Base-by-base conservation (phyloP, 495 filamentous ascomycete species). In the Trichoderma erinaceum region DNA sequence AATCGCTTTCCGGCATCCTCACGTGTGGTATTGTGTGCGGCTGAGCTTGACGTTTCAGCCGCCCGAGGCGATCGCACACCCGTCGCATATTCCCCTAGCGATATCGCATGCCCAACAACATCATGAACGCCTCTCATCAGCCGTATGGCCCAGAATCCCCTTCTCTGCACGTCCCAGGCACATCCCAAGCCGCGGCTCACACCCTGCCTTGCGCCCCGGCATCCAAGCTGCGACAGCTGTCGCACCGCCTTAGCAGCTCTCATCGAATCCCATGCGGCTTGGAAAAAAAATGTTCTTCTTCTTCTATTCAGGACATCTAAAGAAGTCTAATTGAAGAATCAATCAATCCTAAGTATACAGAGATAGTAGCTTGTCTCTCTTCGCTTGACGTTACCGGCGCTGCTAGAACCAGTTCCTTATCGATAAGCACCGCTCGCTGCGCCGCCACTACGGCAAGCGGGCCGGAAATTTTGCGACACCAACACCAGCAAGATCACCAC, bases 401-500 rank as follows among this genome's bases (percentile, higher is more conserved):
- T 48, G n/a, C n/a, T 1, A 56, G 21, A 25, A n/a, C 10, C 27
- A 61, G 4, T 29, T 13, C 13, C 56, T 61, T 61, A 61, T 61
- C 56, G 56, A 61, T 61, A 61, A 61, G 56, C 56, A 21, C 13
- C 21, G n/a, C 21, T 25, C 50, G 3, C 1, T 25, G 56, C 35
- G 56, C 56, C 25, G 56, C 56, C 56, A 32, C 56, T 61, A 44
- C 13, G 41, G 56, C 46, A 46, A 67, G 41, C 43, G 64, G 67
- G 35, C 50, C 48, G 16, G 13, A 64, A 61, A 68, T 50, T 38
- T 41, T 27, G 29, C 25, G 41, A 67, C 38, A 71, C n/a, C 48
- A 21, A 18, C 48, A 52, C n/a, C 16, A 21, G n/a, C 15, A n/a
- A 67, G 46, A 73, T 74, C 72, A 70, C 73, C 38, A 68, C 75